Evolutionary conservation across 179 eudicot genomes (phyloP), one percentile per base, ranked within the genome.

Genomic region (Drosera spatulata): DNA sequence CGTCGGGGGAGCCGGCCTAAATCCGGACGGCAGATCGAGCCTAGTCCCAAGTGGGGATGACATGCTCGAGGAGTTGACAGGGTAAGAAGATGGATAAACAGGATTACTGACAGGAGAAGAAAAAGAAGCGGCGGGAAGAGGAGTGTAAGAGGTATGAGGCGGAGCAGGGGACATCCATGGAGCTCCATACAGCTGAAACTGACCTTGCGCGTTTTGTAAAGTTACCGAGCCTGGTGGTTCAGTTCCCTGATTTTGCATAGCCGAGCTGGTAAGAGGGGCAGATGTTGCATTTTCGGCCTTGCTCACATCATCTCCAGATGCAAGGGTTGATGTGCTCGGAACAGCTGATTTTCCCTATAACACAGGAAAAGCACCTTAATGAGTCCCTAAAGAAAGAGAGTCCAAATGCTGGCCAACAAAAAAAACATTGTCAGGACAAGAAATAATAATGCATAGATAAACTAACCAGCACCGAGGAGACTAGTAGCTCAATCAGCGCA

Each of bases 391-490:
- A 50, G 53, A 50, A 4, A 7, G n/a, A 10, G n/a, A 10, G 13
- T n/a, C 11, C 13, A 11, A n/a, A 4, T 7, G n/a, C 22, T 2
- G 10, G 4, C 1, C 2, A 15, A 3, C 22, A 50, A 50, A 10
- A 15, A 10, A 4, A 10, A 50, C n/a, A 50, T 10, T 10, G n/a
- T 10, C 13, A 46, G 50, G 11, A 50, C 13, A n/a, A 50, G 53
- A 50, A n/a, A 50, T 50, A 15, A 10, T 50, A 6, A 48, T 2
- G 13, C 51, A 54, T 54, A 22, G 15, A 7, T 14, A 62, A 50
- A 80, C 95, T 73, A 63, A 91, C 96, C 53, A 80, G 68, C 68
- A 84, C 85, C 39, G 96, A 83, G 61, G 79, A 77, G 59, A 88
- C 70, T 3, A 91, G 76, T 77, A 91, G 63, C 73, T 84, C 98